These are phyloP conservation scores for Annona cherimola DNA, from an alignment of 164 flowering plant species.

Conservation along the genomic window DNA sequence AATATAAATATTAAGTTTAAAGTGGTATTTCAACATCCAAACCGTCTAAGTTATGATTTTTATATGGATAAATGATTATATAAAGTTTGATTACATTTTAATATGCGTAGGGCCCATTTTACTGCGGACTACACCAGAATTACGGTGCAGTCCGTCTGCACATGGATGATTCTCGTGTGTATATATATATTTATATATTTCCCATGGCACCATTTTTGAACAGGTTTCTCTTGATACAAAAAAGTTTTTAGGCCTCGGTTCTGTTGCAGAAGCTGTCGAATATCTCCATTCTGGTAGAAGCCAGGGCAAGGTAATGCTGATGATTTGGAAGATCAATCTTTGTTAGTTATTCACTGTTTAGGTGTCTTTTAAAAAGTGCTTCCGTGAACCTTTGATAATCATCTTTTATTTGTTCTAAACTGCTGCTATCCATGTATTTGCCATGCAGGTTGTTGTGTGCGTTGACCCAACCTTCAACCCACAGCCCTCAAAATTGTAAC, in stretches of 20 bases:
- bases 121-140: too few species aligned
- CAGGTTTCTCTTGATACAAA: conserved; percentile 79
- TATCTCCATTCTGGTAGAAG: conserved; percentile 97
- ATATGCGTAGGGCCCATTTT: too few species aligned
- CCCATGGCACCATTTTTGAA: neutral
- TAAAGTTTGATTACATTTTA: too few species aligned
- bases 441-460: conserved; percentile 82
- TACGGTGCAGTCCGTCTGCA: too few species aligned
- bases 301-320: conserved; percentile 71
- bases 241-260: conserved; percentile 57
- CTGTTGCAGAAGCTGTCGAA: conserved; percentile 96
- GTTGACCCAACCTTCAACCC: conserved; percentile 60
- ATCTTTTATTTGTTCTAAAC: neutral
- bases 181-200: too few species aligned
- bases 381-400: too few species aligned
- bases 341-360: neutral
- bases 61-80: too few species aligned
- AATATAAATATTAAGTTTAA: too few species aligned
- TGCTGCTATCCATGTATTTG: neutral
- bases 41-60: too few species aligned
- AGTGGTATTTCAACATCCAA: too few species aligned
- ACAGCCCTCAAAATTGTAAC: conserved; percentile 55
- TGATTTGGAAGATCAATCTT: neutral
- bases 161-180: too few species aligned
- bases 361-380: neutral